A percentile compares a stretch with the other conserved stretches of the same genome.
phyloP scores from a whole-genome alignment of 2,329 filamentous ascomycete species.

The Hypoxylon sp. region DNA sequence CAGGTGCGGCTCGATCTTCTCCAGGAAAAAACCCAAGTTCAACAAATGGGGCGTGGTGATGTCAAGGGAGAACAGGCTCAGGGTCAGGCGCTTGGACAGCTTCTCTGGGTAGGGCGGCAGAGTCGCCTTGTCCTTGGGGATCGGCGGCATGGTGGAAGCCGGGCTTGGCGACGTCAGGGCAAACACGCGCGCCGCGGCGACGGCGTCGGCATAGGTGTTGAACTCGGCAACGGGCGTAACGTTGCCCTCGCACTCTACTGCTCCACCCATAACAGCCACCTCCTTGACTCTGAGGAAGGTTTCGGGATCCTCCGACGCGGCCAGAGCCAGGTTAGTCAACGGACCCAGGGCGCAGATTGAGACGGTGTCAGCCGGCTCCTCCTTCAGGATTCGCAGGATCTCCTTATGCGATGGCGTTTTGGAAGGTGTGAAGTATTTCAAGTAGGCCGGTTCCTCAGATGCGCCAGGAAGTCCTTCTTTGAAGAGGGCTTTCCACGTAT shows the following conservation, averaged over 20 bases:
- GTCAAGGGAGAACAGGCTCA: slow-evolving; percentile 79
- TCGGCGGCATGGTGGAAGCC: slow-evolving; percentile 79
- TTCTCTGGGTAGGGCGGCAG: slow-evolving; percentile 69
- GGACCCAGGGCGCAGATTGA: slow-evolving; percentile 92
- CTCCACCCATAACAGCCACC: slow-evolving; percentile 94
- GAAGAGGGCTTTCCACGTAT: slow-evolving; percentile 78
- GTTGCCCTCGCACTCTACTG: slow-evolving; percentile 81
- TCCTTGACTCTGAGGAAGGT: slow-evolving; percentile 90
- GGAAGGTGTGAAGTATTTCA: slow-evolving; percentile 77
- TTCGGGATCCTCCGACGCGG: slow-evolving; percentile 86
- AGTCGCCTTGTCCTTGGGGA: slow-evolving; percentile 58
- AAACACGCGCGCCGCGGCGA: slow-evolving; percentile 78
- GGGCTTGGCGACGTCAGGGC: slow-evolving; percentile 79
- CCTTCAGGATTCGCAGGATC: slow-evolving; percentile 84
- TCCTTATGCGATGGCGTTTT: slow-evolving; percentile 78
- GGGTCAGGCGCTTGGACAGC: slow-evolving; percentile 68
- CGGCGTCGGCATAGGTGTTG: slow-evolving; percentile 90
- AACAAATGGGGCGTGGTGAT: slow-evolving; percentile 77
- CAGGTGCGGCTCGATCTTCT: slow-evolving; percentile 62
- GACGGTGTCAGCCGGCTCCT: slow-evolving; percentile 83
- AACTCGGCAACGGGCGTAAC: slow-evolving; percentile 89
- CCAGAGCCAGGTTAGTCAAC: slow-evolving; percentile 90
- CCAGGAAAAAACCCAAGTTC: slow-evolving; percentile 65
- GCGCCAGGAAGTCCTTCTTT: slow-evolving; percentile 47
- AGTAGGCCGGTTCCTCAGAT: slow-evolving; percentile 54